These are phyloP conservation scores for Lavandula angustifolia DNA, from an alignment of 257 asterid species.

Conservation along the genomic window DNA sequence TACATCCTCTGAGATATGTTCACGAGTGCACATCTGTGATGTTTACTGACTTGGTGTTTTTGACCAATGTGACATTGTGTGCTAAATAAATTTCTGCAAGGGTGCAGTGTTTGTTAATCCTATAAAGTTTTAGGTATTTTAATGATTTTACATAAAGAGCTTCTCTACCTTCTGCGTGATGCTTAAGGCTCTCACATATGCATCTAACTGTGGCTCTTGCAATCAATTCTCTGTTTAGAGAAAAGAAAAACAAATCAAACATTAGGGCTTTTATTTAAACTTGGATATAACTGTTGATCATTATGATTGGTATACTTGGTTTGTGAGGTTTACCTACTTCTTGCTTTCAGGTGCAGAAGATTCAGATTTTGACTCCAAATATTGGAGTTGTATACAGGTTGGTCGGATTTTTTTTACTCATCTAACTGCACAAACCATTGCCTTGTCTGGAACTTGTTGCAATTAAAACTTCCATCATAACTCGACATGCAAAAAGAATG, in stretches of 20 bases:
- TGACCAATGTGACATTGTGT: no score
- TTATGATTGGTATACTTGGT: background rate
- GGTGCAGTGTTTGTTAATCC: no score
- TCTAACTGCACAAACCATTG: background rate
- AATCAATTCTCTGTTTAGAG: background rate
- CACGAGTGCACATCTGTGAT: no score
- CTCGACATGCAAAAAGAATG: constrained; percentile 6
- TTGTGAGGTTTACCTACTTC: constrained; percentile 14
- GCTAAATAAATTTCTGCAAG: no score
- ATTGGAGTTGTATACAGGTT: constrained; percentile 99
- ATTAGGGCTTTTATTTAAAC: background rate
- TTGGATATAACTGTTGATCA: background rate
- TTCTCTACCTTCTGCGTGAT: background rate
- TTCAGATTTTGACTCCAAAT: constrained; percentile 89
- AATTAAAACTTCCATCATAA: background rate
- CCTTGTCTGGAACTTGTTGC: background rate
- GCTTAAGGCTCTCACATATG: background rate
- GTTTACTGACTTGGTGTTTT: no score
- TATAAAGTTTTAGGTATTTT: no score
- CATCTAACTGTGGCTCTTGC: background rate
- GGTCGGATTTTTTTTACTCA: background rate
- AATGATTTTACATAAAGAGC: no score
- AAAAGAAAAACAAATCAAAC: background rate
- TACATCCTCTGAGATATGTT: no score
- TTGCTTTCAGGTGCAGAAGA: constrained; percentile 82